These are phyloP conservation scores for Ambrosia trifida DNA, from an alignment of 129 eudicot genomes.

Conservation along the genomic window DNA sequence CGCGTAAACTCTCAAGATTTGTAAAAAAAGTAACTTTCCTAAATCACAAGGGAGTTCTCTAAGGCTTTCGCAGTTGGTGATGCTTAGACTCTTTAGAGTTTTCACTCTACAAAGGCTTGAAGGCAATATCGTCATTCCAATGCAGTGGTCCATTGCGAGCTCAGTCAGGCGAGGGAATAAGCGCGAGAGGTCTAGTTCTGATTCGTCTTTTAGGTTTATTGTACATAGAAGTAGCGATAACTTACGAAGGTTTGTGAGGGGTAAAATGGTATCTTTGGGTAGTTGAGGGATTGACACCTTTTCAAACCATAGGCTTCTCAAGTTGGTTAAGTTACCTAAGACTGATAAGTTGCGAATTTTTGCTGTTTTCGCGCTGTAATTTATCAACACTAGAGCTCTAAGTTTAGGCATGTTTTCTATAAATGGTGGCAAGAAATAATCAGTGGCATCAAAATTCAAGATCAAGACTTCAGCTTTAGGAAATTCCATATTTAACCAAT, in stretches of 20 bases:
- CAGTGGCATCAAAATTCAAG: constrained; percentile 58
- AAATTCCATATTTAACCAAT: constrained; percentile 72
- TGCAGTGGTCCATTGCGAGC: constrained; percentile 87
- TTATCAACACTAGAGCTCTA: constrained; percentile 65
- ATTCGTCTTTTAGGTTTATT: constrained; percentile 37
- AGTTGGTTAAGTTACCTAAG: constrained; percentile 50
- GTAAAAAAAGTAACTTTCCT: constrained; percentile 45
- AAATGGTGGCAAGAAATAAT: constrained; percentile 75
- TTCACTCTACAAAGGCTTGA: constrained; percentile 54
- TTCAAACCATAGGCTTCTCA: constrained; percentile 87
- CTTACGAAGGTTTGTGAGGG: constrained; percentile 58
- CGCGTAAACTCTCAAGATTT: constrained; percentile 67
- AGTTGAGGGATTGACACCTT: constrained; percentile 62
- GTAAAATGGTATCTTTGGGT: constrained; percentile 46
- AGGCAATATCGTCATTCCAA: constrained; percentile 55
- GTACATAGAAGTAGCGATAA: constrained; percentile 72
- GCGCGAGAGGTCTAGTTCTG: constrained; percentile 50
- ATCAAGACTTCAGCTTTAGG: constrained; percentile 95
- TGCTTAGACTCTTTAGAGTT: constrained; percentile 56
- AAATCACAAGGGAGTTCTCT: constrained; percentile 65
- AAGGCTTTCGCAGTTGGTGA: constrained; percentile 82
- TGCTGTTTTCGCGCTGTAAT: constrained; percentile 57
- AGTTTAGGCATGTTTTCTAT: constrained; percentile 81
- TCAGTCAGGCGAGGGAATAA: constrained; percentile 74
- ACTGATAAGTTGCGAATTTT: constrained; percentile 53